Base-by-base conservation (phyloP, 1,284 basidiomycete genomes). In the Ceratobasidium papillatum region DNA sequence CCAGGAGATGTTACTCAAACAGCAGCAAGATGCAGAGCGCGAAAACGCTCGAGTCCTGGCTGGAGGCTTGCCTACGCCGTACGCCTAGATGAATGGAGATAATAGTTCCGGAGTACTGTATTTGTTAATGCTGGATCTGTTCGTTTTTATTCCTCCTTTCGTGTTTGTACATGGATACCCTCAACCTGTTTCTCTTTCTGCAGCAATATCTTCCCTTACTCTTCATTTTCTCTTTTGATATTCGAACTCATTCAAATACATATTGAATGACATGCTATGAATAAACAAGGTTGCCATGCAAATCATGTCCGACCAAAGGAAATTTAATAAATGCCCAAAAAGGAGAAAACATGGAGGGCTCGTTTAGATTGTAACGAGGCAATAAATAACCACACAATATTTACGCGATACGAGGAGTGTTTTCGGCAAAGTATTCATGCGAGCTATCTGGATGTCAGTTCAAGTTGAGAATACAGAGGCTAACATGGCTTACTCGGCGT, bases 341-440 rank as follows among this genome's bases (percentile, higher is more conserved):
- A 17, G 5, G 19, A 49, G 19, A 49, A 49, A n/a, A 8, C n/a
- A 14, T 49, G 8, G n/a, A 4, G 8, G 36, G 22, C 25, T n/a
- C n/a, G n/a, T n/a, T n/a, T n/a, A n/a, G n/a, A n/a, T n/a, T n/a
- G 36, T 32, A n/a, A 61, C 61, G 4, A 45, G 41, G 25, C 41
- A 32, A 36, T 36, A 64, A 64, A 36, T 22, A 47, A 11, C 17
- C 9, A 47, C n/a, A 12, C 34, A 36, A 17, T 32, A 38, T 30
- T 59, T 71, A 75, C 9, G 52, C 25, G 22, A 62, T 27, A 7
- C 25, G n/a, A 19, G 75, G 75, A 0, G 47, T 64, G 30, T 75
- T 72, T 49, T 75, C 75, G 8, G 75, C 75, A 66, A 76, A 76
- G 49, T 76, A 76, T 38, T 76, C 75, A 52, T 76, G 63, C 9